Evolutionary conservation across 73 alveolate genomes (phyloP).

Genomic region (Blepharisma japonicum): DNA sequence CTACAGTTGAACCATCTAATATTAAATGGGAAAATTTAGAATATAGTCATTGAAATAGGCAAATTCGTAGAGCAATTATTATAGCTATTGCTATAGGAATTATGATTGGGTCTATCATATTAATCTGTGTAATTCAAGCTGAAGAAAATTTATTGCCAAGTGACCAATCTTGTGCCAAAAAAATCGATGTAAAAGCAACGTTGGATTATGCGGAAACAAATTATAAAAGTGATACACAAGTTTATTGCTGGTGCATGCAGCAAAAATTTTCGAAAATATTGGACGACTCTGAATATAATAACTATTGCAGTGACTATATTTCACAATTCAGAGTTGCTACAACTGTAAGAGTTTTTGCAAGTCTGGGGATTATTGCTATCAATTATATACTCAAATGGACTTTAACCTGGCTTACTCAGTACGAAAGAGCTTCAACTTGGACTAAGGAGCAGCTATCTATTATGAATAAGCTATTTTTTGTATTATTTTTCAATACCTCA

Average conservation of each 20-base stretch:
- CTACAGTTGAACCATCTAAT: slow-evolving; percentile 17
- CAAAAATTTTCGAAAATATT: slow-evolving; percentile 28
- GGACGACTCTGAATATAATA: slow-evolving; percentile 12
- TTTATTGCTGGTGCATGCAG: slow-evolving; percentile 16
- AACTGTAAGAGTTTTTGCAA: slow-evolving; percentile 33
- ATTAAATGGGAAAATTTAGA: slow-evolving; percentile 28
- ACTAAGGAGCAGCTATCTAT: slow-evolving; percentile 21
- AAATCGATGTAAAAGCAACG: neutral
- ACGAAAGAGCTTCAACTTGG: slow-evolving; percentile 42
- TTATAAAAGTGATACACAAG: neutral
- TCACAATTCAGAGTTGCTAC: slow-evolving; percentile 21
- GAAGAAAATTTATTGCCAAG: slow-evolving; percentile 32
- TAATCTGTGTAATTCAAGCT: slow-evolving; percentile 36
- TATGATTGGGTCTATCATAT: slow-evolving; percentile 33
- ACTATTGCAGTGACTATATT: slow-evolving; percentile 36
- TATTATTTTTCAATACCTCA: slow-evolving; percentile 6
- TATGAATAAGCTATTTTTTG: neutral
- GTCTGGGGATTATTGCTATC: slow-evolving; percentile 36
- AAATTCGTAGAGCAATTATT: slow-evolving; percentile 4
- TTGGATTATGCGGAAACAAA: neutral
- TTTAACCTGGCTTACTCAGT: slow-evolving; percentile 23
- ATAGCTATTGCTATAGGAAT: slow-evolving; percentile 27
- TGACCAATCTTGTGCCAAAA: slow-evolving; percentile 14
- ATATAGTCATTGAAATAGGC: neutral
- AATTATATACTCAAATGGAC: slow-evolving; percentile 37